Percentiles rank a stretch among this genome's conserved stretches.
These are phyloP conservation scores for Ophiostoma himal-ulmi DNA, from an alignment of 2,329 filamentous ascomycete genomes.

Conservation along the genomic window DNA sequence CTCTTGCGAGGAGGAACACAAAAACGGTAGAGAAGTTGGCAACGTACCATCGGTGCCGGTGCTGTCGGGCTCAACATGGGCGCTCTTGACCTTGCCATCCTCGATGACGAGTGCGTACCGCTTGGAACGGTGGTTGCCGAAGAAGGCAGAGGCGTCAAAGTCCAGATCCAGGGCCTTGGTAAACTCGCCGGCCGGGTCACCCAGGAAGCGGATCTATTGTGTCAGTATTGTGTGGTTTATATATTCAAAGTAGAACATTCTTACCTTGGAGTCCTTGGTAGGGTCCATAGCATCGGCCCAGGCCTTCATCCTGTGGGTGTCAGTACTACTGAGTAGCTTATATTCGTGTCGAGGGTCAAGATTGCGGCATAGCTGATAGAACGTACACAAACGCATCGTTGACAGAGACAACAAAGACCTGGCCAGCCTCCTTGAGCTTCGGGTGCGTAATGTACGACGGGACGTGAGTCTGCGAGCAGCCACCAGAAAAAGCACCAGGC, in stretches of 20 bases:
- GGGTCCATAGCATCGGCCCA: slow-evolving; percentile 78
- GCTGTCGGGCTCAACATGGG: slow-evolving; percentile 82
- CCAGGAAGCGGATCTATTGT: slow-evolving; percentile 75
- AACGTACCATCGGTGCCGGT: slow-evolving; percentile 57
- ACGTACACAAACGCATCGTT: slow-evolving; percentile 92
- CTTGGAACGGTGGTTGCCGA: slow-evolving; percentile 79
- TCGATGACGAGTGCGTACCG: slow-evolving; percentile 79
- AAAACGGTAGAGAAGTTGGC: not conserved
- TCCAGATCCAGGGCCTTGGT: slow-evolving; percentile 75
- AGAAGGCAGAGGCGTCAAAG: slow-evolving; percentile 73
- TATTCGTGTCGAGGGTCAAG: not conserved
- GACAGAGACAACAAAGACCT: slow-evolving; percentile 84
- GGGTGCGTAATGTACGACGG: slow-evolving; percentile 80
- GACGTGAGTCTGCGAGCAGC: slow-evolving; percentile 61
- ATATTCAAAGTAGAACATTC: not conserved
- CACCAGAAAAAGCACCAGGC: slow-evolving; percentile 65
- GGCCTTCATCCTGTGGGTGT: slow-evolving; percentile 67
- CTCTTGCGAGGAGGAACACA: not conserved
- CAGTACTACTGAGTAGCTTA: not conserved
- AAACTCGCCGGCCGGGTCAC: slow-evolving; percentile 72
- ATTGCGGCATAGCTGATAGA: not conserved
- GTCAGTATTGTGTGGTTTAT: not conserved
- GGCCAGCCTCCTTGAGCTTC: slow-evolving; percentile 70
- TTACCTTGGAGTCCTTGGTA: slow-evolving; percentile 65
- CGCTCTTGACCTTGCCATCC: slow-evolving; percentile 75